Evolutionary conservation across 2,329 filamentous ascomycete species (phyloP).

Genomic region (Colletotrichum falcatum): DNA sequence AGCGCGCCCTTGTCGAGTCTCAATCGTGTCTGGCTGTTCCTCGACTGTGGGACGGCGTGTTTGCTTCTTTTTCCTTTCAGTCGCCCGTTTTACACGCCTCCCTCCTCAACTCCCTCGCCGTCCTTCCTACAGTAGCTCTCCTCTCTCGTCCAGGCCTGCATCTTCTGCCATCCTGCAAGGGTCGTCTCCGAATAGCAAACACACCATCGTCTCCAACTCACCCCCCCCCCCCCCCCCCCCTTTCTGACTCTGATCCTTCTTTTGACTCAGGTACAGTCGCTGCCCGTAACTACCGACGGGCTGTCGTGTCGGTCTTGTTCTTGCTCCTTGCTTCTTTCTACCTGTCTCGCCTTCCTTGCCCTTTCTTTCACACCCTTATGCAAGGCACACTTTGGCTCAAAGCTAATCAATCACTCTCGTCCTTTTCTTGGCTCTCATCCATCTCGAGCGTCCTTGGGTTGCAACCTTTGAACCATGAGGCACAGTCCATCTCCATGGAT

Average conservation of each 20-base stretch:
- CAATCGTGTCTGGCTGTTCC: conserved; percentile 7
- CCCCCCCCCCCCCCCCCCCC: conserved; percentile 1
- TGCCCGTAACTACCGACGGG: neutral
- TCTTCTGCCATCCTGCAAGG: conserved; percentile 36
- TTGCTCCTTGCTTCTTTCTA: conserved; percentile 33
- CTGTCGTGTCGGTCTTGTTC: conserved; percentile 13
- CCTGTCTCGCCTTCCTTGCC: conserved; percentile 5
- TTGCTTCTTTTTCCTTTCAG: conserved; percentile 29
- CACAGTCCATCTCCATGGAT: conserved; percentile 27
- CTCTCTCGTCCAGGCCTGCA: conserved; percentile 15
- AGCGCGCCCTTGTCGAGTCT: conserved; percentile 13
- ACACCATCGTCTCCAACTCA: conserved; percentile 4
- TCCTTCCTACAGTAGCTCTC: conserved; percentile 29
- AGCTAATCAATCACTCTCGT: conserved; percentile 2
- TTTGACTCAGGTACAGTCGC: neutral
- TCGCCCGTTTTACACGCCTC: conserved; percentile 17
- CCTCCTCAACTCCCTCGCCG: conserved; percentile 13
- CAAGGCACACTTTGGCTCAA: conserved; percentile 22
- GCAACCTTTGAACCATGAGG: conserved; percentile 3
- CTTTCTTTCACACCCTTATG: conserved; percentile 34
- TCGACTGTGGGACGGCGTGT: conserved; percentile 25
- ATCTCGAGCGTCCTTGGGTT: conserved; percentile 24
- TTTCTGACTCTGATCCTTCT: conserved; percentile 9
- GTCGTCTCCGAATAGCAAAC: conserved; percentile 18
- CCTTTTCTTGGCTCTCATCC: conserved; percentile 28